These are phyloP conservation scores for Apiospora saccharicola DNA, from an alignment of 2,329 filamentous ascomycete genomes.

Conservation along the genomic window DNA sequence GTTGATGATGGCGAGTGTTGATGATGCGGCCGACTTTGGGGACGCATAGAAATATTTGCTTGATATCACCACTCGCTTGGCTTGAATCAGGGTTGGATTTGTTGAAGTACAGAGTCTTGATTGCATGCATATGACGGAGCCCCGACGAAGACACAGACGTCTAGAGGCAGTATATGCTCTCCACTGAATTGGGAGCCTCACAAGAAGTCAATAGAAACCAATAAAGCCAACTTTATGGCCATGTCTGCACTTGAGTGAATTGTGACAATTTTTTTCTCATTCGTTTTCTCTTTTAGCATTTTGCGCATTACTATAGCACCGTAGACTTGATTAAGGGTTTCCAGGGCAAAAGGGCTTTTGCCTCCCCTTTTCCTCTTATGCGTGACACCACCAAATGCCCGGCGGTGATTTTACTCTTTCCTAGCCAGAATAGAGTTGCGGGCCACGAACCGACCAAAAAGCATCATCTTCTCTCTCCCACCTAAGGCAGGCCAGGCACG, in stretches of 20 bases:
- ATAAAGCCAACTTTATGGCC: slow-evolving; percentile 6
- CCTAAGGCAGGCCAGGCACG: neutral
- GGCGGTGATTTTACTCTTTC: neutral
- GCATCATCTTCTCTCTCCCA: neutral
- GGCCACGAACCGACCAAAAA: too few species aligned
- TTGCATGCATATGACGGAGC: slow-evolving; percentile 21
- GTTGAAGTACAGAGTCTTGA: slow-evolving; percentile 25
- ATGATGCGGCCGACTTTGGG: slow-evolving; percentile 3
- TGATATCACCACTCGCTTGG: slow-evolving; percentile 26
- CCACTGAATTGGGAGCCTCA: neutral
- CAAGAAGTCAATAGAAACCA: slow-evolving; percentile 23
- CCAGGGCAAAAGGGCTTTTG: neutral
- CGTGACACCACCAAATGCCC: neutral
- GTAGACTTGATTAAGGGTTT: neutral
- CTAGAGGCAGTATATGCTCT: slow-evolving; percentile 23
- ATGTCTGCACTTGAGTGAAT: neutral
- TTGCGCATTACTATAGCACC: slow-evolving; percentile 1
- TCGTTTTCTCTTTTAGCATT: neutral
- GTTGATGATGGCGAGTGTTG: slow-evolving; percentile 14
- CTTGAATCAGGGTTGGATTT: slow-evolving; percentile 9
- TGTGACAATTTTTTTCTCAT: neutral
- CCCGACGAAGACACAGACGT: neutral
- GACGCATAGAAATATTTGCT: slow-evolving; percentile 22
- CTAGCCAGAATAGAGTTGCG: neutral
- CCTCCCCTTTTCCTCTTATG: neutral